Percentiles rank a stretch among this genome's conserved stretches.
Conservation (phyloP, 1,284 basidiomycete genomes). For the Cutaneotrichosporon dermatis region DNA sequence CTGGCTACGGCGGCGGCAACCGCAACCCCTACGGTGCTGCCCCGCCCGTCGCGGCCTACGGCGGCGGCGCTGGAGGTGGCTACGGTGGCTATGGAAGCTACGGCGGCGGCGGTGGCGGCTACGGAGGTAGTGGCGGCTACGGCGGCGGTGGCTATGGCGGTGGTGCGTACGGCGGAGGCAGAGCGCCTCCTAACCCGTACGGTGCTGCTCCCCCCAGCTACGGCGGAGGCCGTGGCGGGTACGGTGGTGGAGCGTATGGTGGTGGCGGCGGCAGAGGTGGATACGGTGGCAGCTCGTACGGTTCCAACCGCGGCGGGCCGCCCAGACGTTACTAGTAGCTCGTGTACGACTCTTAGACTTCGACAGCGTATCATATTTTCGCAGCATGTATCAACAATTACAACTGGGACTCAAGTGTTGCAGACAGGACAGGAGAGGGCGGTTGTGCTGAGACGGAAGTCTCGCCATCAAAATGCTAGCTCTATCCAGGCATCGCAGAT, state of each 20-base stretch:
- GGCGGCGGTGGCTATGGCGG: conserved; percentile 38
- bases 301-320: neutral
- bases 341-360: neutral
- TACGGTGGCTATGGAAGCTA: conserved; percentile 5
- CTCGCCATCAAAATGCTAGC: no score
- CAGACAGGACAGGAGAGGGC: no score
- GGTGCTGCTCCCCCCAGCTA: neutral
- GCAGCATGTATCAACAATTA: neutral
- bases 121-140: neutral
- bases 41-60: conserved; percentile 3
- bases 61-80: conserved; percentile 9
- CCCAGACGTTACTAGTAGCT: neutral
- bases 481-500: no score
- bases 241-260: neutral
- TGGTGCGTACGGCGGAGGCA: conserved; percentile 38
- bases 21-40: conserved; percentile 15
- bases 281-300: conserved; percentile 1
- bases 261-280: neutral
- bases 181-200: neutral
- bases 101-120: neutral
- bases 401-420: no score
- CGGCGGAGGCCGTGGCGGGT: conserved; percentile 1
- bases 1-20: conserved; percentile 4
- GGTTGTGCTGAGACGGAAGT: no score
- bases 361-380: neutral